Evolutionary conservation across 345 rosid genomes (phyloP).

Genomic region (Eucalyptus microcorys): DNA sequence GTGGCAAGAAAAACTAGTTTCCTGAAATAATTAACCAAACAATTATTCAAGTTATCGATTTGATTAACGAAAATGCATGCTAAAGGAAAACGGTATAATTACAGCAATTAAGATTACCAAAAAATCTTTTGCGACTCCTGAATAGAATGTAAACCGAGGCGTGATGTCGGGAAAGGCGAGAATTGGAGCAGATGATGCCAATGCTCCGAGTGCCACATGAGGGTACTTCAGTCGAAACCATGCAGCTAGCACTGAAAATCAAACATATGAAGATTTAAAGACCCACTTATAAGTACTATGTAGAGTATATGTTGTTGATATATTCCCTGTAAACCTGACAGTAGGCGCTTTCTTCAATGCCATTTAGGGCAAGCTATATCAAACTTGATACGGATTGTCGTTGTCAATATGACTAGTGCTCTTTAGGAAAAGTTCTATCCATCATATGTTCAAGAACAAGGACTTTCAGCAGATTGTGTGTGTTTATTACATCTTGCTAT

Average conservation of each 20-base stretch:
- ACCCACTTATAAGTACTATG: background rate
- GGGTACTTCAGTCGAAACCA: background rate
- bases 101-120: background rate
- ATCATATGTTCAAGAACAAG: background rate
- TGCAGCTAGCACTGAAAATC: background rate
- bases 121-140: background rate
- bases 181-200: background rate
- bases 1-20: background rate
- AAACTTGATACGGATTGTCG: background rate
- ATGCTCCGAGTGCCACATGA: background rate
- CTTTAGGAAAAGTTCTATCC: background rate
- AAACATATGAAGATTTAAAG: background rate
- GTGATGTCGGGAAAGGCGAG: background rate
- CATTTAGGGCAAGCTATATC: background rate
- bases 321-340: background rate
- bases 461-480: background rate
- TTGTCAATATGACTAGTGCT: background rate
- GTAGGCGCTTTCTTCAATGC: background rate
- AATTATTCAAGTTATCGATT: background rate
- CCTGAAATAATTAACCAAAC: background rate
- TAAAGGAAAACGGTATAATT: background rate
- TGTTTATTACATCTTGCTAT: background rate
- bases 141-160: background rate
- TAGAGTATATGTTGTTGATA: background rate
- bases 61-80: background rate